These are phyloP conservation scores for Plenodomus biglobosus DNA, from an alignment of 2,329 filamentous ascomycete species.

Conservation along the genomic window DNA sequence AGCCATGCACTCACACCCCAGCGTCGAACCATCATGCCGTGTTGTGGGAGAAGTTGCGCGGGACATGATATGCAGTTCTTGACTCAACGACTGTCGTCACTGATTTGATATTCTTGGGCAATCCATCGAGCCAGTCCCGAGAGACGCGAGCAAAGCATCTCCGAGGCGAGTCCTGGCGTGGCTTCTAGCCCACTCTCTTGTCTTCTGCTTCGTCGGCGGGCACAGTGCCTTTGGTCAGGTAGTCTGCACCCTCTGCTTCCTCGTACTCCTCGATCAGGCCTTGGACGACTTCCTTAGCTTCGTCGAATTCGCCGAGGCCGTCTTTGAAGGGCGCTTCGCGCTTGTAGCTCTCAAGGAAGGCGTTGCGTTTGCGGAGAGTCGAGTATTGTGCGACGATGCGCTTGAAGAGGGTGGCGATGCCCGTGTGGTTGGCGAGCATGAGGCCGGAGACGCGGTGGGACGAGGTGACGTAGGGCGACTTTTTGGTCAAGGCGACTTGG, in stretches of 20 bases:
- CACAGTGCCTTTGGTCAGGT: slow-evolving; percentile 71
- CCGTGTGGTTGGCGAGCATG: slow-evolving; percentile 98
- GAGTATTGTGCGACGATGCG: slow-evolving; percentile 92
- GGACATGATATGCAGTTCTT: neutral
- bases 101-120: neutral
- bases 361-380: slow-evolving; percentile 91
- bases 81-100: neutral
- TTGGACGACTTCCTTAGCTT: slow-evolving; percentile 85
- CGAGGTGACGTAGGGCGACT: slow-evolving; percentile 93
- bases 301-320: slow-evolving; percentile 91
- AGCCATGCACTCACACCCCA: too few species aligned
- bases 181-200: slow-evolving; percentile 27
- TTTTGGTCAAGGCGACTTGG: slow-evolving; percentile 93
- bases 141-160: neutral
- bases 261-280: slow-evolving; percentile 95
- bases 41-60: neutral
- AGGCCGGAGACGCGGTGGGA: slow-evolving; percentile 92
- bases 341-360: slow-evolving; percentile 95
- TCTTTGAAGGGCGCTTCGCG: slow-evolving; percentile 92
- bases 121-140: neutral
- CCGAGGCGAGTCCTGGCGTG: neutral
- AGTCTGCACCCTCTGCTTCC: slow-evolving; percentile 87
- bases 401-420: slow-evolving; percentile 95
- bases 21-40: neutral
- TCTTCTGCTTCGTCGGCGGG: slow-evolving; percentile 41